Percentiles rank a stretch among this genome's conserved stretches.
Conservation (phyloP, 306 rosid genomes). For the Begonia masoniana region DNA sequence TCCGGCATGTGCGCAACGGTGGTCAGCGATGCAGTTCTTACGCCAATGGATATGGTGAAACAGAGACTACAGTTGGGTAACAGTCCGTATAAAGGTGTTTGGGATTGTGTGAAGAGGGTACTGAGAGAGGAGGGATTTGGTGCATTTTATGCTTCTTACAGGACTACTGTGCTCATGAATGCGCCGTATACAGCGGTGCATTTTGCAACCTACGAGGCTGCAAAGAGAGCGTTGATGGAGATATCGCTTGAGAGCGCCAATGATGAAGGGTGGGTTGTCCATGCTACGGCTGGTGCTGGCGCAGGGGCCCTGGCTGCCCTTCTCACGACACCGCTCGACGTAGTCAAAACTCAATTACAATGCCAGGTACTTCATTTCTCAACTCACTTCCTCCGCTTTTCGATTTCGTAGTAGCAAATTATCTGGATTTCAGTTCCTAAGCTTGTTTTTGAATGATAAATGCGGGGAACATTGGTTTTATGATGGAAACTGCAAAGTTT, state of each 20-base stretch:
- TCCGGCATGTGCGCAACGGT: slow-evolving; percentile 73
- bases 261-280: slow-evolving; percentile 48
- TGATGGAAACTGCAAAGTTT: neutral
- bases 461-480: neutral
- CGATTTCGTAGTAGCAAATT: neutral
- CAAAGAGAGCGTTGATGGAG: slow-evolving; percentile 36
- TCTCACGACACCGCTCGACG: slow-evolving; percentile 69
- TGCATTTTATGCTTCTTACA: slow-evolving; percentile 66
- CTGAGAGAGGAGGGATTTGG: slow-evolving; percentile 55
- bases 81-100: slow-evolving; percentile 59
- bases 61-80: slow-evolving; percentile 71
- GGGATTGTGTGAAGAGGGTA: slow-evolving; percentile 59
- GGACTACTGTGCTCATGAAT: slow-evolving; percentile 75
- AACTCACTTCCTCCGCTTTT: neutral
- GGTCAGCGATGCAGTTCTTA: slow-evolving; percentile 64
- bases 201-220: slow-evolving; percentile 53
- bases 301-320: slow-evolving; percentile 69
- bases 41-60: slow-evolving; percentile 93
- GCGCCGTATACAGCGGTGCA: slow-evolving; percentile 76
- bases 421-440: neutral
- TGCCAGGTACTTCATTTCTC: slow-evolving; percentile 47
- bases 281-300: slow-evolving; percentile 71
- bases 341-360: slow-evolving; percentile 70
- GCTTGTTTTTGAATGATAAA: neutral
- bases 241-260: slow-evolving; percentile 40